These are phyloP conservation scores for Malassezia brasiliensis DNA, from an alignment of 1,284 basidiomycete genomes.

Conservation along the genomic window DNA sequence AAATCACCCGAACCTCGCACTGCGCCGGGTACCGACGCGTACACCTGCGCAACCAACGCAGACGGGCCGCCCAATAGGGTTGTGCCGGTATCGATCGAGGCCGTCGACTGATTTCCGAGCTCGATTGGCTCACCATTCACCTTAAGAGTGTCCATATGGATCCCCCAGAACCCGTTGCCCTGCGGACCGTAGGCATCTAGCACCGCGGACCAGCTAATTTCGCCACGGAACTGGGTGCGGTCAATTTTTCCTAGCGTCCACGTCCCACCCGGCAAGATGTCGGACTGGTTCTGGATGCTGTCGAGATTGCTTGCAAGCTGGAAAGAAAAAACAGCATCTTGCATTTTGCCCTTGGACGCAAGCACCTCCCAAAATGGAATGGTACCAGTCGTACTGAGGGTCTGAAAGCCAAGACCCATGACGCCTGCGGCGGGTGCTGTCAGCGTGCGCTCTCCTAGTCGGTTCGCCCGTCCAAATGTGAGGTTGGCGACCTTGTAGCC, in stretches of 20 bases:
- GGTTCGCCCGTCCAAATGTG: slow-evolving; percentile 43
- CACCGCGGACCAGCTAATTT: slow-evolving; percentile 48
- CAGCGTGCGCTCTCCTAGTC: slow-evolving; percentile 40
- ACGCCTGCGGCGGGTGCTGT: slow-evolving; percentile 48
- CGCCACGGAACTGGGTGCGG: slow-evolving; percentile 44
- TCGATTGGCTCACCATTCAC: slow-evolving; percentile 13
- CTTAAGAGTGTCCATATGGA: slow-evolving; percentile 25
- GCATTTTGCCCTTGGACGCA: slow-evolving; percentile 52
- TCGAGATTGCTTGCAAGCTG: slow-evolving; percentile 49
- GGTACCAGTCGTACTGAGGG: slow-evolving; percentile 48
- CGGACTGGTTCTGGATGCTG: slow-evolving; percentile 23
- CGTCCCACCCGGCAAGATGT: slow-evolving; percentile 41
- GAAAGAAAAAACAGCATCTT: slow-evolving; percentile 48
- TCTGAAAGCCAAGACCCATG: slow-evolving; percentile 49
- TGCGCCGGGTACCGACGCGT: slow-evolving; percentile 26
- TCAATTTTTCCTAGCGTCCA: slow-evolving; percentile 50
- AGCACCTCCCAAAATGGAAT: slow-evolving; percentile 65
- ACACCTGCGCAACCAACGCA: slow-evolving; percentile 24
- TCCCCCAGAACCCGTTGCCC: slow-evolving; percentile 48
- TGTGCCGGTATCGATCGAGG: slow-evolving; percentile 41
- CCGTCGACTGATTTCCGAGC: slow-evolving; percentile 17
- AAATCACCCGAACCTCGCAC: slow-evolving; percentile 7
- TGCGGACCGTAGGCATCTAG: slow-evolving; percentile 36
- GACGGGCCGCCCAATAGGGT: slow-evolving; percentile 36
- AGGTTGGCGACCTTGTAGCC: slow-evolving; percentile 45